Base-by-base conservation (phyloP, 306 rosid genomes). In the Glycine tomentella region DNA sequence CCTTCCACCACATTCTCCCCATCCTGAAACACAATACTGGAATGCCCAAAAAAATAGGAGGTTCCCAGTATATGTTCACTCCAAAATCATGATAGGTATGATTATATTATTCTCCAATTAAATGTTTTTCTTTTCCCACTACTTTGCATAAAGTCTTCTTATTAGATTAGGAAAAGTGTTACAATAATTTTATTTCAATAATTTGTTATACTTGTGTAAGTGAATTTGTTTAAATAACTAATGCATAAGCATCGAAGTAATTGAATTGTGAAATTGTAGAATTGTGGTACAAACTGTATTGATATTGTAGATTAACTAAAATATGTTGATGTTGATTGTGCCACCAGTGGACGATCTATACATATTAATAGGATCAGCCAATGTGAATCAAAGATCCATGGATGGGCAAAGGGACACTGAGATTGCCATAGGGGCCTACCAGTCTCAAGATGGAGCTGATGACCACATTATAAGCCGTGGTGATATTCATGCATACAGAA, bases 71-170 rank as follows among this genome's bases (percentile, higher is more conserved):
- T 95, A 95, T 86, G 99, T 95, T 53, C 99, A 95, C 84, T 93
- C 99, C 84, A 95, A 95, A 89, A 86, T 95, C 86, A 91, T 95
- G 93, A 93, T 95, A 89, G 99, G 99, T 95, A 95, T 42, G 86
- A 7, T 57, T 56, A 25, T 59, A 50, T 20, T 48, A 48, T 63
- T 72, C 52, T 79, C 16, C 51, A 45, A 20, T 33, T 31, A 70
- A 2, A 38, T 48, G 45, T 49, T 40, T 40, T 33, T 52, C 13
- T 62, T 50, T 50, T 31, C 17, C 44, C 79, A 48, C 14, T 8
- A 42, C 10, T 20, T 20, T 20, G 20, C 20, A 20, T 20, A 20
- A 20, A 20, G 20, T 20, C 20, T 20, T 20, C 20, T 20, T 20
- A 20, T 20, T 20, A 20, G 20, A 20, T 20, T 20, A 20, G 20